A percentile compares a stretch with the other conserved stretches of the same genome.
Conservation (phyloP, 768 basidiomycete genomes). For the Nevesoporus exiguus region DNA sequence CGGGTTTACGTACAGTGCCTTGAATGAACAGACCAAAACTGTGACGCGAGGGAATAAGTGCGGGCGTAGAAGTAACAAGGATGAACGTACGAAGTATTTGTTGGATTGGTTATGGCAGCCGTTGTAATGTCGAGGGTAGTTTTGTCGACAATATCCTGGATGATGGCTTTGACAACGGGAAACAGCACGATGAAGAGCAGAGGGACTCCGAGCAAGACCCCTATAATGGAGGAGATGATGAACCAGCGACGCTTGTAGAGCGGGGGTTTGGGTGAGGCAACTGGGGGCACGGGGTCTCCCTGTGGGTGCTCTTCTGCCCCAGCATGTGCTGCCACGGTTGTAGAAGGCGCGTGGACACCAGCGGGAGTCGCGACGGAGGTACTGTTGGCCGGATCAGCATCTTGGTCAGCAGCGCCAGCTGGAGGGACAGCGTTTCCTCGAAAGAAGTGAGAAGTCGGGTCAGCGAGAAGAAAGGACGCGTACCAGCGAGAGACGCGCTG, state of each 20-base stretch:
- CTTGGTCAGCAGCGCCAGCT: slow-evolving; percentile 1
- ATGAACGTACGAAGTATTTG: slow-evolving; percentile 52
- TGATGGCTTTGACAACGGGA: slow-evolving; percentile 64
- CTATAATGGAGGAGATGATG: slow-evolving; percentile 53
- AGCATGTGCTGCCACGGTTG: background rate
- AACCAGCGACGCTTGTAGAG: slow-evolving; percentile 65
- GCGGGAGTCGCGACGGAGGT: slow-evolving; percentile 3
- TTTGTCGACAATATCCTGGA: slow-evolving; percentile 59
- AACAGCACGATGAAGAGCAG: slow-evolving; percentile 65
- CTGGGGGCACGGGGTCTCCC: background rate
- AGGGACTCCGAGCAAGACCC: slow-evolving; percentile 52
- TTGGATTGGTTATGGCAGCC: slow-evolving; percentile 49
- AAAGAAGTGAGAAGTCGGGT: background rate
- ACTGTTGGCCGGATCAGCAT: slow-evolving; percentile 11
- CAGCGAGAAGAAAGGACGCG: background rate
- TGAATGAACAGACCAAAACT: slow-evolving; percentile 53
- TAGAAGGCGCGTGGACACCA: background rate
- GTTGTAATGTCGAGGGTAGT: slow-evolving; percentile 50
- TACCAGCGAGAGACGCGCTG: slow-evolving; percentile 17
- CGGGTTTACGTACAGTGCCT: slow-evolving; percentile 44
- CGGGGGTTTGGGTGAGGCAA: slow-evolving; percentile 30
- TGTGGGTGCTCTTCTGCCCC: background rate
- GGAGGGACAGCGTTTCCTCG: slow-evolving; percentile 10
- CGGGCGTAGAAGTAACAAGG: background rate
- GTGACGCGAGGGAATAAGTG: slow-evolving; percentile 5